Conservation (phyloP, 164 flowering plant genomes). For the Malania oleifera region DNA sequence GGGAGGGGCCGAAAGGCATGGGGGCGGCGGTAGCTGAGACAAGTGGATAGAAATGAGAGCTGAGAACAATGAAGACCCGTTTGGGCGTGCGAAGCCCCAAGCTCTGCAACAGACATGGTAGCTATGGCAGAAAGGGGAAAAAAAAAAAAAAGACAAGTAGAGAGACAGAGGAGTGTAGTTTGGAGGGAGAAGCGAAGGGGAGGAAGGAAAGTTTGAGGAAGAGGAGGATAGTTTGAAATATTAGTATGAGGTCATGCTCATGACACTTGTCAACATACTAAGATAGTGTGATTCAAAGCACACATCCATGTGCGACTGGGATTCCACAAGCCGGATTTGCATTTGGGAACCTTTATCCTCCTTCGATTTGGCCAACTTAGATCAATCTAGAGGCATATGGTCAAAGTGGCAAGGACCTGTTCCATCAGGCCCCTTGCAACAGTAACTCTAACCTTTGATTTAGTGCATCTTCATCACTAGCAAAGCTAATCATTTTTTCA, state of each 20-base stretch:
- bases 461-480: too few relatives aligned
- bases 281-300: constrained; percentile 22
- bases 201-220: neutral
- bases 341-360: too few relatives aligned
- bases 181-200: neutral
- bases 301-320: constrained; percentile 1
- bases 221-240: constrained; percentile 12
- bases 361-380: too few relatives aligned
- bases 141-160: constrained; percentile 1
- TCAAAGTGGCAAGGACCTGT: too few relatives aligned
- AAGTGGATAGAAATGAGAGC: constrained; percentile 33
- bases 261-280: constrained; percentile 45
- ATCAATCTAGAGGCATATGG: too few relatives aligned
- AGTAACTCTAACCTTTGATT: too few relatives aligned
- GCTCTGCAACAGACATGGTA: constrained; percentile 60
- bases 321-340: too few relatives aligned
- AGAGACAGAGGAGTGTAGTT: constrained; percentile 5
- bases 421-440: too few relatives aligned
- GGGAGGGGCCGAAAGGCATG: constrained; percentile 14
- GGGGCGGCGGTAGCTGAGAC: constrained; percentile 23
- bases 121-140: constrained; percentile 3
- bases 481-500: too few relatives aligned
- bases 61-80: constrained; percentile 33
- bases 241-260: constrained; percentile 27
- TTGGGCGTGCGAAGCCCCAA: constrained; percentile 33